These are phyloP conservation scores for Sordaria brevicollis DNA, from an alignment of 495 filamentous ascomycete species.

Conservation along the genomic window DNA sequence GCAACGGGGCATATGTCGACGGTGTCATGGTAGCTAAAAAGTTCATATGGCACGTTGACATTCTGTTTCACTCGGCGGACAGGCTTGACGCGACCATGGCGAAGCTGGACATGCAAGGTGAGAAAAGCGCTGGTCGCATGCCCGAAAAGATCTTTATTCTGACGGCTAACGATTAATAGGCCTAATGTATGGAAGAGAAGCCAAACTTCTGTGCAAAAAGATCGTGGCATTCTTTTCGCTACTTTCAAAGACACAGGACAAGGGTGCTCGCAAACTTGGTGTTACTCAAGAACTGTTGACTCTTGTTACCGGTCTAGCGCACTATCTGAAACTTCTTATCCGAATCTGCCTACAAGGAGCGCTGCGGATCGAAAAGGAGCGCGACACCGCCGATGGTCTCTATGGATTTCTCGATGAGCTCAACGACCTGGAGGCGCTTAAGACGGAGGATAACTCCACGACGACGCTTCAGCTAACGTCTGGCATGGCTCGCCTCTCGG, in stretches of 20 bases:
- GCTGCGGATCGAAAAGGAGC: conserved; percentile 81
- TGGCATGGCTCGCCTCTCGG: conserved; percentile 63
- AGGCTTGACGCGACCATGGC: conserved; percentile 65
- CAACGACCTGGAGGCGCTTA: conserved; percentile 58
- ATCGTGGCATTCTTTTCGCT: conserved; percentile 96
- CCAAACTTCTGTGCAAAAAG: conserved; percentile 97
- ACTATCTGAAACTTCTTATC: conserved; percentile 97
- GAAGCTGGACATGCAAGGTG: conserved; percentile 64
- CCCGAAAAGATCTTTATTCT: neutral
- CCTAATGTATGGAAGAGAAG: conserved; percentile 83
- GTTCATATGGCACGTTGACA: conserved; percentile 93
- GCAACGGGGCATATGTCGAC: conserved; percentile 93
- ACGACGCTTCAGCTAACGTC: conserved; percentile 61
- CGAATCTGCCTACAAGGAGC: conserved; percentile 92
- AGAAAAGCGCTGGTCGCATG: conserved; percentile 11
- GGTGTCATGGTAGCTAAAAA: conserved; percentile 92
- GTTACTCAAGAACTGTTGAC: conserved; percentile 95
- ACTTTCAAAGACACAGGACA: conserved; percentile 87
- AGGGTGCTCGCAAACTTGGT: conserved; percentile 74
- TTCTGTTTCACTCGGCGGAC: conserved; percentile 84
- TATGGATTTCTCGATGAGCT: conserved; percentile 74
- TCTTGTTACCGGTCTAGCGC: conserved; percentile 90
- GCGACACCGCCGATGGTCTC: conserved; percentile 59
- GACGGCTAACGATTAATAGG: conserved; percentile 37
- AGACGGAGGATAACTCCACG: conserved; percentile 47